Base-by-base conservation (phyloP, 768 basidiomycete genomes). In the Rhizopogon sp. region DNA sequence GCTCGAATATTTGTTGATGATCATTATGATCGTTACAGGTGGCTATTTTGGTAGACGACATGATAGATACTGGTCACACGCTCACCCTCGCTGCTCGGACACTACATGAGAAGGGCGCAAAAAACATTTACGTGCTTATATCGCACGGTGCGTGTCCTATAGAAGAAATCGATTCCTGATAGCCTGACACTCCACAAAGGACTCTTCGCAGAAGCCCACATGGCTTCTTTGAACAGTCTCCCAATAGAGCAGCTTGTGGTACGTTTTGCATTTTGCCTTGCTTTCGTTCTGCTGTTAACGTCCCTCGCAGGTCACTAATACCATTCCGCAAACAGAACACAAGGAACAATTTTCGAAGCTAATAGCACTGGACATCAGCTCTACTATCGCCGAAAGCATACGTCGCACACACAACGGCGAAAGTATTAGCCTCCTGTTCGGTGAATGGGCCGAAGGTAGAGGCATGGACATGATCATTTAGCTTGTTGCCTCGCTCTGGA, bases 51-150 rank as follows among this genome's bases (percentile, higher is more conserved):
- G 92, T 99, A 35, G 97, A 99, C 69, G 97, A 99, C 66, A 98
- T 99, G 96, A 88, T 97, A 65, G 97, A 99, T 68, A 93, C 92
- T 5, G 96, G 95, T 11, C 80, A 77, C 39, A 98, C 97, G n/a
- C 78, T 98, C 29, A 77, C 83, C 13, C 74, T 96, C 13, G 97
- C 97, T 10, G 85, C 85, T 6, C 82, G 83, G 43, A 90, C 92
- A n/a, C 77, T 99, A 44, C 76, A 86, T 47, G 93, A 97, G 63
- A 88, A 88, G 56, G 97, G 97, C 20, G 96, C 94, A 5, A 88
- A 81, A 64, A 80, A 84, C 17, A 85, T 96, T 4, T 84, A 93
- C 67, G 94, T 90, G 2, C 70, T 98, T 39, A 87, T 97, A 53
- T 95, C 94, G 43, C 97, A 99, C 75, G 94, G 96, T 91, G 47